Evolutionary conservation across 495 filamentous ascomycete species (phyloP), one percentile per base, ranked within the genome.

Genomic region (Amorphotheca resinae): DNA sequence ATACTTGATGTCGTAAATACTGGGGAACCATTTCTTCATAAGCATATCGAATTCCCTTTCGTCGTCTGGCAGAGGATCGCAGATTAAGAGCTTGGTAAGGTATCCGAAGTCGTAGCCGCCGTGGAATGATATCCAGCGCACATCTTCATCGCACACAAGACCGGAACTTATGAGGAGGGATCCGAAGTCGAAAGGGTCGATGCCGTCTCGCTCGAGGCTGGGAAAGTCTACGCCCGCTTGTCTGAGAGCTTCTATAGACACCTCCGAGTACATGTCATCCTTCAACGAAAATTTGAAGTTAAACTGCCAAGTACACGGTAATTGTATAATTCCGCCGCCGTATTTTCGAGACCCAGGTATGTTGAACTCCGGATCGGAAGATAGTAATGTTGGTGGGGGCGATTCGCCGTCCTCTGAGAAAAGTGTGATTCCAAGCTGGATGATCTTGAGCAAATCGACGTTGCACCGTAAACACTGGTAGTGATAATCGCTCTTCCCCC

Each of bases 61-160:
- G 50, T 88, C 84, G 42, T 84, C 79, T 2, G 91, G 91, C 9
- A 98, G 68, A 34, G 78, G 74, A 17, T 78, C 69, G 63, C 79
- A 80, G 23, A 78, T 72, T 62, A 98, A 79, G 25, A 95, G 78
- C 64, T 98, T 96, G 56, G 93, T 84, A 37, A 96, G 65, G 56
- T 96, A 95, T 28, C 86, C 91, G 64, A 98, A 95, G 64, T 98
- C 91, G 65, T 98, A 98, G 36, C 91, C 91, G n/a, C 84, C 88
- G 60, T 98, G 91, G 64, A 96, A 96, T 15, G 86, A 93, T 23
- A 98, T 81, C 91, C 91, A 98, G 55, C 81, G 76, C 12, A 95
- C 82, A 38, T 94, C 78, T 26, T 89, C 82, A 38, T 81, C 68
- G 52, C 91, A 77, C n/a, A 91, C 84, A 22, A 98, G 67, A 7